phyloP scores from a whole-genome alignment of 495 filamentous ascomycete genomes.

The Aspergillus kassunensis region DNA sequence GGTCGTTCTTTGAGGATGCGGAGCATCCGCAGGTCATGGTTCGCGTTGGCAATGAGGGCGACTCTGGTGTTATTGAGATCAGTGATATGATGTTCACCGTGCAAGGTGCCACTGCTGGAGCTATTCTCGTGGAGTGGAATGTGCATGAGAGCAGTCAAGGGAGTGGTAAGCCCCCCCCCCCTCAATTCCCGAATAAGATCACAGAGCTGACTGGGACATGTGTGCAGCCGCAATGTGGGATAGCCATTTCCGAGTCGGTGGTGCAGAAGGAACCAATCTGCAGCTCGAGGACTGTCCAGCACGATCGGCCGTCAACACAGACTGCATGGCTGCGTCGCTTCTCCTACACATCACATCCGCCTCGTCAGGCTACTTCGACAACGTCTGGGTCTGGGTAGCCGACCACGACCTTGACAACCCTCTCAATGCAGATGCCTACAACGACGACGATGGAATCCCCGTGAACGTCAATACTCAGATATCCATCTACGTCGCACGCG shows the following conservation, averaged over 20 bases:
- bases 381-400: constrained; percentile 60
- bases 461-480: constrained; percentile 26
- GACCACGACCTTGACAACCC: constrained; percentile 63
- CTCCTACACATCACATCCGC: constrained; percentile 52
- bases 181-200: no score
- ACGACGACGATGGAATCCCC: no score
- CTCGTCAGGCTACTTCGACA: constrained; percentile 55
- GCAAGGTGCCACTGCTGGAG: constrained; percentile 71
- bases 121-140: constrained; percentile 84
- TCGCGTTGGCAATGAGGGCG: constrained; percentile 69
- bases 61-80: constrained; percentile 70
- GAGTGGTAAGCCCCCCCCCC: constrained; percentile 47
- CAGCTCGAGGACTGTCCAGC: constrained; percentile 64
- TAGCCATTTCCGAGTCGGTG: constrained; percentile 74
- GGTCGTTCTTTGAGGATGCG: constrained; percentile 60
- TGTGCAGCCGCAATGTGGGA: constrained; percentile 24
- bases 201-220: background rate
- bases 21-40: constrained; percentile 66
- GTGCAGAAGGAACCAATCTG: constrained; percentile 67
- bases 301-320: constrained; percentile 36
- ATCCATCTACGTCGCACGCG: constrained; percentile 59
- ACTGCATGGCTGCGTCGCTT: constrained; percentile 59
- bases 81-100: constrained; percentile 70
- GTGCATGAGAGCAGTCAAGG: constrained; percentile 56
- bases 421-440: background rate